Evolutionary conservation across 805 yeast genomes (phyloP), one percentile per base, ranked within the genome.

Genomic region (Scheffersomyces coipomensis): DNA sequence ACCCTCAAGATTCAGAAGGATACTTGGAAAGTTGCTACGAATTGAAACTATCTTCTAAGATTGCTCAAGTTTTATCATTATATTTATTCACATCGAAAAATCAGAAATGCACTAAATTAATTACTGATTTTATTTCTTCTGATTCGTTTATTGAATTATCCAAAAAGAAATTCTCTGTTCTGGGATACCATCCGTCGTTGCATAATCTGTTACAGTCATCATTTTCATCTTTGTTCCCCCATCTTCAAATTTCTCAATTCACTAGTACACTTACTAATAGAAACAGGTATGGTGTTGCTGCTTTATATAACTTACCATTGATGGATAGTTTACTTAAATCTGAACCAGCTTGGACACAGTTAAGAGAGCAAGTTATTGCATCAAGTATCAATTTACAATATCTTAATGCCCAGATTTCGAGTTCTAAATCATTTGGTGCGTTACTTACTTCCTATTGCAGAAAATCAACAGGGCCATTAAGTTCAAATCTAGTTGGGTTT

Each of bases 371-470:
- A 29, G 71, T 88, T 4, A 58, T 75, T 2, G 67, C 72, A 1
- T 79, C 85, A 1, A 81, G 89, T 43, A 58, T 81, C 32, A 82
- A 83, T 49, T 53, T 80, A 35, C 88, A 88, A 45, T 73, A 71
- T 48, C 72, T 79, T 6, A 73, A 80, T 29, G 74, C 90, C 1
- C 95, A 88, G 51, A 68, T 82, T 12, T 67, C 78, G 3, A 76
- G 85, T 16, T 84, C 88, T 3, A 83, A 83, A 49, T 76, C 95
- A 0, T 80, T 87, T 75, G 89, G 91, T 35, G 88, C 93, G 1
- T 65, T 89, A 24, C 45, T 88, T 17, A 81, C 91, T 0, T 78
- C 91, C 0, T 82, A 66, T 50, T 74, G 85, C 42, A 75, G 79
- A 44, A 68, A 64, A 33, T 68, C 64, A 47, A 40, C 33, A 3